Percentiles rank a stretch among this genome's conserved stretches.
Conservation (phyloP, 192 early-diverging fungal genomes). For the Pilaira anomala region DNA sequence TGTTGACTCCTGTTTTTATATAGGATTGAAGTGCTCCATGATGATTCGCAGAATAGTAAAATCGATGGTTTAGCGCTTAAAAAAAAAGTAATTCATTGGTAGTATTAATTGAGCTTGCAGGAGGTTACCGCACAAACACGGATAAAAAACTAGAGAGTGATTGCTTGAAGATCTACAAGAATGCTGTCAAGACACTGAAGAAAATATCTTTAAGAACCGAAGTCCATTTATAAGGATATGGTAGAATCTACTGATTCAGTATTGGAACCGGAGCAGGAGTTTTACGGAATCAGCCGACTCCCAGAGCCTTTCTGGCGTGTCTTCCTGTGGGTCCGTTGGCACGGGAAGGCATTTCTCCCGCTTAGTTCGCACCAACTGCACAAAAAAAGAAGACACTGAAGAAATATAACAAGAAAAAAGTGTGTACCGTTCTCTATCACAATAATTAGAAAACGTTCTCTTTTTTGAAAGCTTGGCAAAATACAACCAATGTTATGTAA, state of each 20-base stretch:
- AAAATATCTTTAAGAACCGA: too few relatives aligned
- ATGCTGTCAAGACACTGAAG: background rate
- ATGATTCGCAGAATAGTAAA: background rate
- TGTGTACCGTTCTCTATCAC: background rate
- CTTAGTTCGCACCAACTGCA: too few relatives aligned
- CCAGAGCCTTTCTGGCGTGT: too few relatives aligned
- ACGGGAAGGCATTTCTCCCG: too few relatives aligned
- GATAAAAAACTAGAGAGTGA: conserved; percentile 1
- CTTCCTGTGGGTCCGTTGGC: too few relatives aligned
- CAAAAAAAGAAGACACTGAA: too few relatives aligned
- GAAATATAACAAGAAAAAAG: background rate
- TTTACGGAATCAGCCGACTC: too few relatives aligned
- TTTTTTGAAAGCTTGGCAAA: conserved; percentile 11
- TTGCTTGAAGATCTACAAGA: conserved; percentile 1
- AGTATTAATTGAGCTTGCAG: background rate
- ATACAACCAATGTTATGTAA: conserved; percentile 5
- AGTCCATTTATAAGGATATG: too few relatives aligned
- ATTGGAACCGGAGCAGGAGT: too few relatives aligned
- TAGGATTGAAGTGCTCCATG: background rate
- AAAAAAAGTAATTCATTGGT: conserved; percentile 1
- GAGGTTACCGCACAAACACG: conserved; percentile 1
- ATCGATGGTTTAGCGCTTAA: background rate
- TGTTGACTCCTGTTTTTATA: background rate
- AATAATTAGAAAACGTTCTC: background rate
- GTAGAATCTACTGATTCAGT: too few relatives aligned